Evolutionary conservation across 108 stramenopile species (phyloP).

Genomic region (Cyclotella sp.): DNA sequence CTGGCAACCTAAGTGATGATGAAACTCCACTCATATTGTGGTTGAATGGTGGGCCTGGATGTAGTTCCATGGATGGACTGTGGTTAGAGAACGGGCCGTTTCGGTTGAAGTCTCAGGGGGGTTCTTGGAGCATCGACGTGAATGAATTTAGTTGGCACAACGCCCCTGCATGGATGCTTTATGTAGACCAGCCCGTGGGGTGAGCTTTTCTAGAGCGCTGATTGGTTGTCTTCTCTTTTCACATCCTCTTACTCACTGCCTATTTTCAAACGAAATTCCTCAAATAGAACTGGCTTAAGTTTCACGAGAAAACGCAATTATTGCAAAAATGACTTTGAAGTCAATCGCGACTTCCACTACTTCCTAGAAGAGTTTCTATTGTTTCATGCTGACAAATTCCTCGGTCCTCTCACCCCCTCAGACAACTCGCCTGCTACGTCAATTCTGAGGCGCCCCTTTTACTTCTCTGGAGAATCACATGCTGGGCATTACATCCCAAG

Average conservation of each 20-base stretch:
- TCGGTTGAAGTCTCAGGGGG: conserved; percentile 46
- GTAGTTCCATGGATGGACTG: conserved; percentile 95
- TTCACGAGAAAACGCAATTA: conserved; percentile 80
- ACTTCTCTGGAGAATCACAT: conserved; percentile 95
- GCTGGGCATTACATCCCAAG: conserved; percentile 96
- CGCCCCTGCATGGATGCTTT: conserved; percentile 81
- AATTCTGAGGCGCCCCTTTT: conserved; percentile 68
- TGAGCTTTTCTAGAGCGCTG: conserved; percentile 15
- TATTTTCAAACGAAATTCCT: conserved; percentile 15
- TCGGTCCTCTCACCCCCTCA: conserved; percentile 23
- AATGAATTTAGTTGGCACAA: conserved; percentile 86
- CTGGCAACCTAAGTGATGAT: conserved; percentile 35
- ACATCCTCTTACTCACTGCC: not conserved
- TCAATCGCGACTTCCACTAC: conserved; percentile 90
- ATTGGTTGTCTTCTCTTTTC: conserved; percentile 10
- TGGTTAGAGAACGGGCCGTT: conserved; percentile 98
- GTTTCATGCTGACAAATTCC: conserved; percentile 78
- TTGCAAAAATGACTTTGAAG: conserved; percentile 81
- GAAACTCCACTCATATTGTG: conserved; percentile 91
- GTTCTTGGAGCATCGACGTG: conserved; percentile 58
- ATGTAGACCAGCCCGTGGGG: conserved; percentile 72
- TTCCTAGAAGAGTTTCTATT: conserved; percentile 86
- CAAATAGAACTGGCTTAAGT: conserved; percentile 67
- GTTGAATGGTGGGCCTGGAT: conserved; percentile 91
- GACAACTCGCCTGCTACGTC: conserved; percentile 13